These are phyloP conservation scores for Plasmodium vivax DNA, from an alignment of 169 alveolate genomes.

Conservation along the genomic window DNA sequence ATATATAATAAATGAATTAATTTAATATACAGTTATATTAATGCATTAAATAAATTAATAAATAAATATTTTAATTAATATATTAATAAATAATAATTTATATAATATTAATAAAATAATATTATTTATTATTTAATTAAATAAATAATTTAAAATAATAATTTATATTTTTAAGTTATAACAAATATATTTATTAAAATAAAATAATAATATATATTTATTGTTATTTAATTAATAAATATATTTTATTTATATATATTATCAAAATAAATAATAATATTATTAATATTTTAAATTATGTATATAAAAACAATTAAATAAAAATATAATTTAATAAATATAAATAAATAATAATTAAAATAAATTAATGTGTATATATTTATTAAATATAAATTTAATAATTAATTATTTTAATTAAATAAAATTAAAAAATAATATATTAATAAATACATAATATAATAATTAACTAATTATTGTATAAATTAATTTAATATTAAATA, in stretches of 20 bases:
- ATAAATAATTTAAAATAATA: background rate
- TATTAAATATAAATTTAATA: background rate
- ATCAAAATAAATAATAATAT: background rate
- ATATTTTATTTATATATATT: background rate
- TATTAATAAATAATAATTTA: background rate
- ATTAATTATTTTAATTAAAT: background rate
- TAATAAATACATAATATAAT: background rate
- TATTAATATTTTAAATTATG: background rate
- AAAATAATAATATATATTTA: background rate
- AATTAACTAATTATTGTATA: background rate
- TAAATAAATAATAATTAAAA: background rate
- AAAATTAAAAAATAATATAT: background rate
- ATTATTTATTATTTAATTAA: background rate
- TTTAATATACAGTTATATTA: no score
- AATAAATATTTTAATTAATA: background rate
- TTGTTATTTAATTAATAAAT: background rate
- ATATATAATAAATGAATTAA: background rate
- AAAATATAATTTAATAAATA: background rate
- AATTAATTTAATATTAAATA: background rate
- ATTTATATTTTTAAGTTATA: background rate
- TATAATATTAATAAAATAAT: no score
- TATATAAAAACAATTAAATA: background rate
- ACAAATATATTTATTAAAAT: background rate
- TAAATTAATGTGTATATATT: background rate
- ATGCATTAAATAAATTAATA: background rate